Evolutionary conservation across 139 green algal genomes (phyloP), one percentile per base, ranked within the genome.

Genomic region (Chlamydomonas incerta): DNA sequence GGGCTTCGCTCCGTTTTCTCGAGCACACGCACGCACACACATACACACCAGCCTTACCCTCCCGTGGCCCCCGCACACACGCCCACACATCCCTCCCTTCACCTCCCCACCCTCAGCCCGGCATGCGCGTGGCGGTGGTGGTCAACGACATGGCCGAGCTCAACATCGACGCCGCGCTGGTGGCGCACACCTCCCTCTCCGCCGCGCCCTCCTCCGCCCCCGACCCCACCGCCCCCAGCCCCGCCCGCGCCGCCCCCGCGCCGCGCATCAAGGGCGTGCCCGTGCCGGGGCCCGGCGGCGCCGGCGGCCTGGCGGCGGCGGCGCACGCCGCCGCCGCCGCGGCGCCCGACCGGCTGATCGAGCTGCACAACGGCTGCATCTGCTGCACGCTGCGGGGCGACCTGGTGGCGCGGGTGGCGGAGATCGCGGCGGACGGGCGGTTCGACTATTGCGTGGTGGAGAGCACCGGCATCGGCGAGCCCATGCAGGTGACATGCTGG

Each of bases 101-200:
- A 5, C 6, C 41, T 8, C 41, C 41, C 41, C 41, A 50, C 8
- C 6, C 41, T 50, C 41, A 81, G 21, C 79, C 79, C 1, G 82
- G 79, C 28, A 24, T 90, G 75, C 80, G 90, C 41, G 94, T 77
- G 11, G 95, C 95, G 18, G 93, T 97, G 13, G 89, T 97, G n/a
- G 95, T 98, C 0, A 98, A 98, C 80, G 96, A 98, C 76, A 96
- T 98, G 92, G 94, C 96, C 2, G 90, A 93, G 50, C 62, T 98
- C 21, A 98, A 98, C 81, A 96, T 98, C 52, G 96, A 98, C 84
- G 92, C 93, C 20, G 69, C 81, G 31, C 80, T 97, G 37, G 87
- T 97, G 70, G 50, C 76, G 58, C 69, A 69, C 18, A 69, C 70
- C 29, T 82, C 79, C n/a, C 69, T 89, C 4, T 17, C 90, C 14